Percentiles rank a stretch among this genome's conserved stretches.
Conservation (phyloP, 192 early-diverging fungal genomes). For the Linnemannia exigua region DNA sequence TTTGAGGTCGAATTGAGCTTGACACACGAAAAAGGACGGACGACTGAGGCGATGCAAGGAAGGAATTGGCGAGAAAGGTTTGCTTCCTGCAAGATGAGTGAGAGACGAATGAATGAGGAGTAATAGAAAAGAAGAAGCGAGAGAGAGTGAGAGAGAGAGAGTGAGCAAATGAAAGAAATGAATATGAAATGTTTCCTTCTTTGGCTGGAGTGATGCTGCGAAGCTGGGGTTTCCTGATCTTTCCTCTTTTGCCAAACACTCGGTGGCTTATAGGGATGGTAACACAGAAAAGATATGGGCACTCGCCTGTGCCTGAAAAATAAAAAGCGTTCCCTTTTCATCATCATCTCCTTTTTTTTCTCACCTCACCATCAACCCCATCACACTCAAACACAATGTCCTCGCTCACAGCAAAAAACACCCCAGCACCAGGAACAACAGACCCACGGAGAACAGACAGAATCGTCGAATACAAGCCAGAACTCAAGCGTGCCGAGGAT, state of each 20-base stretch:
- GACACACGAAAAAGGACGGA: neutral
- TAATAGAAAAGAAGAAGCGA: too few relatives aligned
- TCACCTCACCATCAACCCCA: neutral
- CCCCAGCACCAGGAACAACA: neutral
- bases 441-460: slow-evolving; percentile 38
- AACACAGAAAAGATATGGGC: too few relatives aligned
- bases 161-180: too few relatives aligned
- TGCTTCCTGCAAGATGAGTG: too few relatives aligned
- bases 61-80: too few relatives aligned
- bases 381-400: neutral
- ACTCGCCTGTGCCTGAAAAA: neutral
- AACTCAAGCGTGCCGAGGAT: slow-evolving; percentile 50
- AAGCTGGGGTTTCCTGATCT: neutral
- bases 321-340: neutral
- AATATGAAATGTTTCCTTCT: too few relatives aligned
- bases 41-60: too few relatives aligned
- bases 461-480: slow-evolving; percentile 54
- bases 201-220: too few relatives aligned
- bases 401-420: neutral
- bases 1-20: neutral
- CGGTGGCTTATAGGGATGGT: neutral
- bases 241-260: neutral
- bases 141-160: neutral
- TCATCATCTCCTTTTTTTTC: neutral
- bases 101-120: too few relatives aligned